Conservation (phyloP, 306 rosid genomes). For the Cotoneaster glaucophyllus region DNA sequence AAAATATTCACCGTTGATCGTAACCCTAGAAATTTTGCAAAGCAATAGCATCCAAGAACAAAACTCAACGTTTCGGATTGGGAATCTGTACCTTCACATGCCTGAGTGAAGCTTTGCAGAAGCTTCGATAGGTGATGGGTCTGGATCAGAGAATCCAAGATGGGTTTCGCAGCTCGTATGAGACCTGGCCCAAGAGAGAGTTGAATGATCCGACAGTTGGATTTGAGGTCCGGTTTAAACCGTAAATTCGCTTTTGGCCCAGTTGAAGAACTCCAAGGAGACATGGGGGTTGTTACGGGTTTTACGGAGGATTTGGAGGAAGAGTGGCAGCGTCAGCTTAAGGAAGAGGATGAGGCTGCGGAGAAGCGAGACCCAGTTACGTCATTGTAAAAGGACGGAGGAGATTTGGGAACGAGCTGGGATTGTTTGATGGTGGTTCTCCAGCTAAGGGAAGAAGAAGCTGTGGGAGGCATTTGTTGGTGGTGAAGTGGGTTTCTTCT, state of each 20-base stretch:
- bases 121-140: conserved; percentile 17
- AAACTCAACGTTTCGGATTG: conserved; percentile 20
- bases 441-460: conserved; percentile 23
- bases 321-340: conserved; percentile 25
- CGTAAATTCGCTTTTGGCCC: conserved; percentile 29
- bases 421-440: conserved; percentile 31
- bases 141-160: conserved; percentile 26
- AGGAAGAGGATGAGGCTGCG: conserved; percentile 27
- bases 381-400: conserved; percentile 33
- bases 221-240: conserved; percentile 35
- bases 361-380: conserved; percentile 34
- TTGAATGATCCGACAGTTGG: conserved; percentile 27
- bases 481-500: not conserved
- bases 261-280: conserved; percentile 31
- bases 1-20: no score
- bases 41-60: conserved; percentile 34
- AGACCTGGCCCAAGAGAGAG: conserved; percentile 23
- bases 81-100: conserved; percentile 29
- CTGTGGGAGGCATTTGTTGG: conserved; percentile 15
- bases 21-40: no score
- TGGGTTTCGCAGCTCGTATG: conserved; percentile 13
- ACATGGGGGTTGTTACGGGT: conserved; percentile 24
- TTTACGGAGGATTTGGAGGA: conserved; percentile 29
- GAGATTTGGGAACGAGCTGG: conserved; percentile 36
- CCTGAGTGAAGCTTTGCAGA: conserved; percentile 7